Evolutionary conservation across 768 basidiomycete genomes (phyloP), one percentile per base, ranked within the genome.

Genomic region (Suillus discolor): DNA sequence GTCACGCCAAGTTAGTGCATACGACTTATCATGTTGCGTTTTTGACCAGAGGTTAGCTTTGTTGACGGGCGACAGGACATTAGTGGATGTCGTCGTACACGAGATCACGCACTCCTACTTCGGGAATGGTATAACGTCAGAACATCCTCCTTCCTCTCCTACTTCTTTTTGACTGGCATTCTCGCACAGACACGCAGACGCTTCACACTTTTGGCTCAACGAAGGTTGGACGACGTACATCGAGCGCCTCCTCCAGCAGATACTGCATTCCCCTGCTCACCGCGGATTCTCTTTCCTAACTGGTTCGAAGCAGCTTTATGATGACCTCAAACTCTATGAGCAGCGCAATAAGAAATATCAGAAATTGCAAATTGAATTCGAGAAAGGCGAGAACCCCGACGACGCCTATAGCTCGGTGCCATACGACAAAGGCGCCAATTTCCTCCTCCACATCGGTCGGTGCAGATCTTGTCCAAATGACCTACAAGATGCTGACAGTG

Each of bases 171-270:
- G 39, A 71, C n/a, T 38, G 13, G 42, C 55, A 62, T 28, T 34
- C 2, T n/a, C 15, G 18, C 42, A 9, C 65, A 86, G 89, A 0
- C 89, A 91, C 63, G 89, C 89, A 0, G 78, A 93, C 68, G 87
- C 91, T 0, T 85, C 87, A 0, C 91, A 93, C 76, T 94, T 93
- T 79, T 94, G 92, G 92, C 85, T 95, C 45, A 95, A 94, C 74
- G 92, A 96, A 80, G 91, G 94, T 34, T 96, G 93, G 91, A 97
- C 96, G 39, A 96, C 93, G 0, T 98, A 96, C 73, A 89, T 93
- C 38, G 96, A 99, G 74, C 88, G 95, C 18, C 78, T 97, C 9
- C 80, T 97, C 54, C 87, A 87, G 57, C 83, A 89, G 68, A 78
- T 82, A 54, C 80, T 95, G 4, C 87, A 93, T 73, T 85, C 90